A percentile compares a stretch with the other conserved stretches of the same genome.
These are phyloP conservation scores for Populus nigra DNA, from an alignment of 345 rosid genomes.

Conservation along the genomic window DNA sequence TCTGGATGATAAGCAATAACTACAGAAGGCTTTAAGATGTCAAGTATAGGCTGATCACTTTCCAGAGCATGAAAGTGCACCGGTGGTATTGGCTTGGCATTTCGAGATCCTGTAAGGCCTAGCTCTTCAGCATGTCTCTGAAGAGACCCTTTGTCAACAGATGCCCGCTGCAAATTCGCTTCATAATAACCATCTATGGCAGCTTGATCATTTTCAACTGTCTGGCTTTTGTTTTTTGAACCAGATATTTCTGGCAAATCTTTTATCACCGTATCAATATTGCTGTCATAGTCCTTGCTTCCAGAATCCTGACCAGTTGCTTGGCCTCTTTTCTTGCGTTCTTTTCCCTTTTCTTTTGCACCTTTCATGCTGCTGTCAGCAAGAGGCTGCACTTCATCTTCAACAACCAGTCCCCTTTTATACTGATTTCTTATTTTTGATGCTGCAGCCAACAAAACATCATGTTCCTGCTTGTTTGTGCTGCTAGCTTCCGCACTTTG, in stretches of 20 bases:
- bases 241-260: conserved; percentile 36
- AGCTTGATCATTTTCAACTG: conserved; percentile 31
- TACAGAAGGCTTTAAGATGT: conserved; percentile 68
- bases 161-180: conserved; percentile 16
- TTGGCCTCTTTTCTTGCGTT: conserved; percentile 37
- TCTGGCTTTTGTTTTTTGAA: conserved; percentile 38
- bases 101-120: conserved; percentile 2
- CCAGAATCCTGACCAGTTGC: conserved; percentile 22
- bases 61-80: conserved; percentile 78
- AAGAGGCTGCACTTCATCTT: conserved; percentile 38
- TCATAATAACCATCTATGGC: conserved; percentile 17
- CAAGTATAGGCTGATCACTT: conserved; percentile 78
- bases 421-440: conserved; percentile 55
- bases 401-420: conserved; percentile 34
- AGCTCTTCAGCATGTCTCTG: conserved; percentile 23
- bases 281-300: conserved; percentile 28
- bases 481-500: conserved; percentile 70
- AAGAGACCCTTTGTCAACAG: conserved; percentile 21
- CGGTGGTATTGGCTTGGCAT: conserved; percentile 57
- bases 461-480: conserved; percentile 67
- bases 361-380: conserved; percentile 24
- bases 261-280: conserved; percentile 19
- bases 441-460: conserved; percentile 76
- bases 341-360: conserved; percentile 47
- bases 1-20: conserved; percentile 92